Evolutionary conservation across 129 eudicot genomes (phyloP).

Genomic region (Silybum marianum): DNA sequence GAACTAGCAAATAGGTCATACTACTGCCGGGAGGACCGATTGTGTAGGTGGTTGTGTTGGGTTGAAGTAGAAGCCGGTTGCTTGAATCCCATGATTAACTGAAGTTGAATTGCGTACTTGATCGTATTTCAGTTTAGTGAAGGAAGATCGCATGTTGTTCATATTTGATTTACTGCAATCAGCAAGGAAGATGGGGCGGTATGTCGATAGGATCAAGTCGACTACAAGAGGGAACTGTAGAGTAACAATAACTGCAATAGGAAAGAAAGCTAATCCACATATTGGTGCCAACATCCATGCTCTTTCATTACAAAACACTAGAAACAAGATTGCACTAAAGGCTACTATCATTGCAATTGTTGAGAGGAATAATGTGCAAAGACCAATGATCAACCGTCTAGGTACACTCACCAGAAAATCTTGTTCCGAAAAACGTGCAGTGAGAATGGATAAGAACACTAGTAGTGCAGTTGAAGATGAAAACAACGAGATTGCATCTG

Average conservation of each 20-base stretch:
- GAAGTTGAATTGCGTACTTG: too few relatives aligned
- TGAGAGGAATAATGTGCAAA: conserved; percentile 5
- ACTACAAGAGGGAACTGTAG: background rate
- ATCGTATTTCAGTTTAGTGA: too few relatives aligned
- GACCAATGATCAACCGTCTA: conserved; percentile 6
- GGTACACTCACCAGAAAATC: conserved; percentile 19
- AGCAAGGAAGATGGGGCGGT: background rate
- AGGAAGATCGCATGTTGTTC: too few relatives aligned
- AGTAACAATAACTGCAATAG: background rate
- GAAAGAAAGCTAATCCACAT: background rate
- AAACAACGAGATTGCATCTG: conserved; percentile 18
- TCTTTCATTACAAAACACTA: background rate
- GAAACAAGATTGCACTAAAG: background rate
- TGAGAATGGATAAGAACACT: conserved; percentile 16
- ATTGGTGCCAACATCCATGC: background rate
- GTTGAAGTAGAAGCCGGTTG: too few relatives aligned
- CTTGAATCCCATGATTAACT: too few relatives aligned
- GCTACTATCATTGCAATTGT: conserved; percentile 19
- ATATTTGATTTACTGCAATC: too few relatives aligned
- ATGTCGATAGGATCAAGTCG: background rate
- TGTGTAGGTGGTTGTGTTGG: too few relatives aligned
- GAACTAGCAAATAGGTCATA: background rate
- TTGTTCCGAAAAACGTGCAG: background rate
- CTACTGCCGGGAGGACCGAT: background rate
- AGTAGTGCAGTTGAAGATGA: background rate